Conservation (phyloP, 345 rosid species). For the Brassica rapa region DNA sequence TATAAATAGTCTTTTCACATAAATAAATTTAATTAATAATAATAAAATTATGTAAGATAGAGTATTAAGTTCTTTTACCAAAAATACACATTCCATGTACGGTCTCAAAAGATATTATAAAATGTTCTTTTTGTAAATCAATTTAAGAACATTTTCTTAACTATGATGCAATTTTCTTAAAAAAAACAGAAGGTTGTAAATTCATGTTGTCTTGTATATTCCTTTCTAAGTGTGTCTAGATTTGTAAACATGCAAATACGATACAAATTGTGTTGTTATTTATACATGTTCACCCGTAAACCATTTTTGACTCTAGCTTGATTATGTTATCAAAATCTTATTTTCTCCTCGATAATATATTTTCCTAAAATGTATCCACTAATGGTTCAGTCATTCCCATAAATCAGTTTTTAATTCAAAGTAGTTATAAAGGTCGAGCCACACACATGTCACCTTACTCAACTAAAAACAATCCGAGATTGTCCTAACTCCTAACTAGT, state of each 20-base stretch:
- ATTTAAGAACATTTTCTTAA: no score
- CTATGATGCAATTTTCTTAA: no score
- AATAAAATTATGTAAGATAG: no score
- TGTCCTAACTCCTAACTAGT: neutral
- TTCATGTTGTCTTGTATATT: no score
- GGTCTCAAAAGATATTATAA: no score
- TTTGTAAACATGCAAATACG: neutral
- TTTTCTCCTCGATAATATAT: neutral
- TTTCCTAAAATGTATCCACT: neutral
- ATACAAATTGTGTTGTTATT: neutral
- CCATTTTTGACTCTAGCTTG: neutral
- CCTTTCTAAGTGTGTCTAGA: neutral
- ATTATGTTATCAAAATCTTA: neutral
- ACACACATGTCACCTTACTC: constrained; percentile 6
- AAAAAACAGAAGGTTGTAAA: no score
- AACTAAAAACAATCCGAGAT: constrained; percentile 13
- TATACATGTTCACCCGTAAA: neutral
- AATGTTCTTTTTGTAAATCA: no score
- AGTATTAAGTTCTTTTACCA: no score
- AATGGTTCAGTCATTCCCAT: neutral
- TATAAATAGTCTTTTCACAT: no score
- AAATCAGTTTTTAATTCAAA: constrained; percentile 13
- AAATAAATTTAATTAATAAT: no score
- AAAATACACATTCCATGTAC: no score
- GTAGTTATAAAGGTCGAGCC: neutral